phyloP scores from a whole-genome alignment of 805 yeast genomes.

The Wickerhamomyces queroliae region DNA sequence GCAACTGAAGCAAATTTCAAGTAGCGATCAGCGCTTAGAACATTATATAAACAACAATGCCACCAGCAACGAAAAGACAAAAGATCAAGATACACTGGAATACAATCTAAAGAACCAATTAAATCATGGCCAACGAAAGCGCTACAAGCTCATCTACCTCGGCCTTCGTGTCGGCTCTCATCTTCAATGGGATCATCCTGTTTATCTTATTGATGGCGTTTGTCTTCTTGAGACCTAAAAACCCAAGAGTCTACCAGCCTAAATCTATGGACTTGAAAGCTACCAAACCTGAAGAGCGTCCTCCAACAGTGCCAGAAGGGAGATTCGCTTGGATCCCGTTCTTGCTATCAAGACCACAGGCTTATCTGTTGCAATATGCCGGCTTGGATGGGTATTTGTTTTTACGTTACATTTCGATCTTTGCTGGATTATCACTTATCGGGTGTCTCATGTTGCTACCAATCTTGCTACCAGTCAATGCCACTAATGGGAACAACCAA shows the following conservation, averaged over 20 bases:
- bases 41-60: too few species aligned
- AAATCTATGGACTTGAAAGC: slow-evolving; percentile 44
- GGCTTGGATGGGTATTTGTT: slow-evolving; percentile 78
- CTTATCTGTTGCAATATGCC: slow-evolving; percentile 60
- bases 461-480: slow-evolving; percentile 66
- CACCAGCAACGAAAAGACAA: background rate
- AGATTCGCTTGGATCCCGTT: slow-evolving; percentile 53
- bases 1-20: too few species aligned
- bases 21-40: too few species aligned
- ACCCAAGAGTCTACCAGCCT: slow-evolving; percentile 77
- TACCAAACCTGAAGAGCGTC: slow-evolving; percentile 40
- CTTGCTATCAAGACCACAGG: slow-evolving; percentile 48
- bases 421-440: slow-evolving; percentile 43
- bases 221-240: slow-evolving; percentile 54
- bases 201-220: slow-evolving; percentile 57
- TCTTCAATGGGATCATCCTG: slow-evolving; percentile 56
- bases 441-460: slow-evolving; percentile 60
- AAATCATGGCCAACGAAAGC: slow-evolving; percentile 14
- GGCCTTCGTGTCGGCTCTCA: slow-evolving; percentile 69
- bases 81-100: background rate
- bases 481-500: slow-evolving; percentile 53
- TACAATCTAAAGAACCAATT: background rate
- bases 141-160: slow-evolving; percentile 53
- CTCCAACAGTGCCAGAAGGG: slow-evolving; percentile 62
- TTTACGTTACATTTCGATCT: slow-evolving; percentile 55